phyloP scores from a whole-genome alignment of 2,329 filamentous ascomycete genomes.

The Ceratocystis ficicola region DNA sequence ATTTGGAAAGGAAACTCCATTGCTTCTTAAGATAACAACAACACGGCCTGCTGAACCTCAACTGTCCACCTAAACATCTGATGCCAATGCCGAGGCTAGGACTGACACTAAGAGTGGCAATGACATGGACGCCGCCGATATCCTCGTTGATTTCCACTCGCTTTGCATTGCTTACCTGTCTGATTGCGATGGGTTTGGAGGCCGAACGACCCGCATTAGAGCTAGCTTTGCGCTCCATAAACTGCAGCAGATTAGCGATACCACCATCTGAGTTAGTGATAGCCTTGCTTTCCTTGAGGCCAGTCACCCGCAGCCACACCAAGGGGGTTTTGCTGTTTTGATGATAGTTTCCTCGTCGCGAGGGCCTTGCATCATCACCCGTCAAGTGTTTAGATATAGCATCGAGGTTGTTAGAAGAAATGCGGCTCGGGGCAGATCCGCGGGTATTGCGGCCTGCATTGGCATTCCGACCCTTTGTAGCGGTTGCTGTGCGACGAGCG shows the following conservation, averaged over 20 bases:
- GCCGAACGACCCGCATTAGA: slow-evolving; percentile 36
- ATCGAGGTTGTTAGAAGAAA: slow-evolving; percentile 32
- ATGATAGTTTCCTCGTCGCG: slow-evolving; percentile 17
- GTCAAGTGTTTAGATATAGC: slow-evolving; percentile 36
- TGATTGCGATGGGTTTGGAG: slow-evolving; percentile 49
- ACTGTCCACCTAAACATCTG: not conserved
- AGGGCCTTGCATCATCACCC: slow-evolving; percentile 29
- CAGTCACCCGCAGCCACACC: slow-evolving; percentile 40
- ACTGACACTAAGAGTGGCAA: no score
- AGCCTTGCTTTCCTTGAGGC: slow-evolving; percentile 58
- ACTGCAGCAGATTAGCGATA: slow-evolving; percentile 49
- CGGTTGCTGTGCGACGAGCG: slow-evolving; percentile 28
- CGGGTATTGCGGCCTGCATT: slow-evolving; percentile 25
- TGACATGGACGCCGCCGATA: slow-evolving; percentile 28
- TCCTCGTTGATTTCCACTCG: not conserved
- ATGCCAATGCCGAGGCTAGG: no score
- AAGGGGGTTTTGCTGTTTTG: slow-evolving; percentile 22
- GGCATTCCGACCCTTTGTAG: slow-evolving; percentile 26
- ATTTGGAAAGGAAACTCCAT: slow-evolving; percentile 10
- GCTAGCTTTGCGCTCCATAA: slow-evolving; percentile 59
- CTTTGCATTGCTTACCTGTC: slow-evolving; percentile 57
- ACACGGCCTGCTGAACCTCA: not conserved
- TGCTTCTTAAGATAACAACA: slow-evolving; percentile 9
- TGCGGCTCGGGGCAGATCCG: slow-evolving; percentile 15
- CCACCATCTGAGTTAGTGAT: slow-evolving; percentile 55